These are phyloP conservation scores for Chlorella sp. DNA, from an alignment of 139 green algal genomes.

Conservation along the genomic window DNA sequence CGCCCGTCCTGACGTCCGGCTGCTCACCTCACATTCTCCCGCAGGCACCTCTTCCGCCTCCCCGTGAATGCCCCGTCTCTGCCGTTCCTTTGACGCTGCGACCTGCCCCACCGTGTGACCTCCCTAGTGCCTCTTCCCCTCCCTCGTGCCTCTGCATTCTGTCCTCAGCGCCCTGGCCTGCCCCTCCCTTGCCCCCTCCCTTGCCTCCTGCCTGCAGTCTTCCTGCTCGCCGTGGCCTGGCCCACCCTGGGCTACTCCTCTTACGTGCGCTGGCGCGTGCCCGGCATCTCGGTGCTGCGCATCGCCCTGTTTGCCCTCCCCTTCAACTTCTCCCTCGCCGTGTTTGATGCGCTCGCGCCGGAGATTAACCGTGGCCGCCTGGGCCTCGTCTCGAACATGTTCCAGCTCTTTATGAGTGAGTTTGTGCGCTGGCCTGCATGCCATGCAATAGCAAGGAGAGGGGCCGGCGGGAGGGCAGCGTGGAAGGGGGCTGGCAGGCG, in stretches of 20 bases:
- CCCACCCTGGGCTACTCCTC: background rate
- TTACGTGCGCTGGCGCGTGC: background rate
- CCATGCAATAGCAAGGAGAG: background rate
- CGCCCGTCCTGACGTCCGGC: too few species aligned
- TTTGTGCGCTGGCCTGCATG: too few species aligned
- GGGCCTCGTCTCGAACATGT: background rate
- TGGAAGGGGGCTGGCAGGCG: background rate
- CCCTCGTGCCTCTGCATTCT: background rate
- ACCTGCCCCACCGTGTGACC: too few species aligned
- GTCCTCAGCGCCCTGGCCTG: background rate
- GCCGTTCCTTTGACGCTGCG: too few species aligned
- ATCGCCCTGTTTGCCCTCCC: background rate
- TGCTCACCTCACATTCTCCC: too few species aligned
- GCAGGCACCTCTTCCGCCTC: too few species aligned
- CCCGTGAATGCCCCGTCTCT: too few species aligned
- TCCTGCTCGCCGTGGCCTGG: background rate
- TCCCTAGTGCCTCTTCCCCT: too few species aligned
- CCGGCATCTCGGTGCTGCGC: background rate
- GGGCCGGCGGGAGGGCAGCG: too few species aligned
- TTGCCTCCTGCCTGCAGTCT: background rate
- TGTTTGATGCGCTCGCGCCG: background rate
- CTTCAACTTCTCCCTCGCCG: background rate
- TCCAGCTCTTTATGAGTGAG: background rate
- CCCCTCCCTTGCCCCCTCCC: background rate
- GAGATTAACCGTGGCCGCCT: background rate